Base-by-base conservation (phyloP, 108 stramenopile genomes). In the Mediolabrus comicus region DNA sequence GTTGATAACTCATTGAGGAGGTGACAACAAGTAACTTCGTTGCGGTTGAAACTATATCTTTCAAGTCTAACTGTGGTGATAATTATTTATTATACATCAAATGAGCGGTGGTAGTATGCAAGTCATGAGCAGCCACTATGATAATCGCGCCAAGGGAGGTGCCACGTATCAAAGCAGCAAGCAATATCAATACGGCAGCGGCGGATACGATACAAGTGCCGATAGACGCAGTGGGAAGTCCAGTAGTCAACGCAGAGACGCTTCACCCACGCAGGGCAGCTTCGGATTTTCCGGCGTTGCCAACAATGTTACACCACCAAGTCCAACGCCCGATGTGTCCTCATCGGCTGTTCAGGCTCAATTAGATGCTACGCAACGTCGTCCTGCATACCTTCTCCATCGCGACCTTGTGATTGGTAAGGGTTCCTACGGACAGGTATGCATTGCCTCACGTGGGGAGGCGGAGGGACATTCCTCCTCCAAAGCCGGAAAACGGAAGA, bases 361-460 rank as follows among this genome's bases (percentile, higher is more conserved):
- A 19, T 33, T 77, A 49, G 78, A 67, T 30, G 70, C 81, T 2
- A 53, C 80, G 17, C 87, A 86, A 43, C 77, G 94, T 8, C 79
- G 94, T 46, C 94, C 94, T 9, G 90, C 90, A 1, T 95, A 95
- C 72, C 77, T 95, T 24, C 84, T 95, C 19, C 95, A 95, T 57
- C 82, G 92, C 9, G 92, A 95, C 59, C 56, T 95, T 31, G 95
- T 95, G 53, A 93, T 95, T 66, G 95, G 95, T 16, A 91, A 91
- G 65, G 95, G 95, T 10, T 92, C 90, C 25, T 95, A 93, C 66
- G 95, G 95, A 11, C 94, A 95, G 62, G 95, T 95, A 10, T 95
- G 95, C 67, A 95, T 95, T 65, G 95, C 95, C 14, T 90, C 88
- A 22, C 53, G 92, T 24, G 95, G 91, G 16, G 94, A 91, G 69